Evolutionary conservation across 139 green algal species (phyloP), one percentile per base, ranked within the genome.

Genomic region (Axilococcus clingmanii): DNA sequence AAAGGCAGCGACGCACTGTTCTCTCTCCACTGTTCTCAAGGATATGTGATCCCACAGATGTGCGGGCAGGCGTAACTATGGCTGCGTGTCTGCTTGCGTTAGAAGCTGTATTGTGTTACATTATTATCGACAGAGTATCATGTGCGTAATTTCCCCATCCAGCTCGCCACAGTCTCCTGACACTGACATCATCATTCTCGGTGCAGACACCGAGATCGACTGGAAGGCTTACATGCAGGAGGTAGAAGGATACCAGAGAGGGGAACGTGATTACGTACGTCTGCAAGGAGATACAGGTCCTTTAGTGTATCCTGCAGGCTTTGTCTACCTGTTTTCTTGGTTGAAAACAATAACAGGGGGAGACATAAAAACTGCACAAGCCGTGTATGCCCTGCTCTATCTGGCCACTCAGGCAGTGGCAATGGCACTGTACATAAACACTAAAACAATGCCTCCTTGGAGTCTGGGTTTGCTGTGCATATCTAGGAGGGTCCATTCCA

Each of bases 221-320:
- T 80, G 68, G 68, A 32, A 48, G 14, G 63, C 72, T 2, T 80
- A 80, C 43, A 78, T 80, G 72, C 48, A 78, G 29, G 46, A 80
- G 44, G 64, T 74, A 17, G 38, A 50, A 1, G 57, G 53, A 11
- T 75, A 69, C 27, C 8, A 68, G 33, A 8, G 71, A 36, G 83
- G 85, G 8, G 80, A 94, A 66, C 53, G 65, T 8, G 76, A 94
- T 70, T 94, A 94, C 59, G 30, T 29, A 7, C 50, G 82, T 20
- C 40, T 94, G 4, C 34, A 60, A 1, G 85, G 85, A 6, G 69
- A 75, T 40, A 94, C 85, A 4, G 85, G 85, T 0, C 85, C 85
- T 2, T 61, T 89, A 35, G 85, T 94, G 22, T 94, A 94, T 66
- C 85, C 85, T 4, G 85, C 82, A 14, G 85, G 85, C 6, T 86